Evolutionary conservation across 169 alveolate genomes (phyloP), one percentile per base, ranked within the genome.

Genomic region (Plasmodium ovale): DNA sequence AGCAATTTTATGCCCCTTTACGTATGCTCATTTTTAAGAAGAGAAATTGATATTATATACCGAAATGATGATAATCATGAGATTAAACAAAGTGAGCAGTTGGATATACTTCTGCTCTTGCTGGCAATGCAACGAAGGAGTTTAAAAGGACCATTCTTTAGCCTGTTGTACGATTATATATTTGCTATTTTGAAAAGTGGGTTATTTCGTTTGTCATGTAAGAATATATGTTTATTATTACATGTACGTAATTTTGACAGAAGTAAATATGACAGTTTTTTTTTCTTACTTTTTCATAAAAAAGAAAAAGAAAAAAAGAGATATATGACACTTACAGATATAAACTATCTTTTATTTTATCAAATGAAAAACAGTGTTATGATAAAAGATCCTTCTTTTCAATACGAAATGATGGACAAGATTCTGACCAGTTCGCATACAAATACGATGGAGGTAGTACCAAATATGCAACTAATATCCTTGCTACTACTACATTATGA

Each of bases 161-260:
- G 65, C 42, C 21, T 82, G 19, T 44, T 82, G 33, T 64, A 82
- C 42, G 82, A 64, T 39, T 82, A 82, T 49, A 29, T 82, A 44
- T 82, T 82, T 82, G 3, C 68, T 0, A 42, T 82, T 23, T 42
- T 65, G 21, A 82, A 82, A 65, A 65, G 44, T 19, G 53, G 29
- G 5, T 19, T 53, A 4, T 82, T 51, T 44, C 33, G 16, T 29
- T 56, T 82, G 27, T 65, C 90, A 23, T 39, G 39, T 69, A 82
- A 82, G 42, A 65, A 65, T 59, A 37, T 82, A 3, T 82, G 90
- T 33, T 69, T 65, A 23, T 69, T 82, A 82, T 56, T 82, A n/a
- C 62, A 64, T 35, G 33, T 82, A 59, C 64, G 65, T 65, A 47
- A 67, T 49, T 82, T 82, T 70, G 64, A 82, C 39, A 56, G 1